Conservation (phyloP, 768 basidiomycete genomes). For the Trametes maxima region DNA sequence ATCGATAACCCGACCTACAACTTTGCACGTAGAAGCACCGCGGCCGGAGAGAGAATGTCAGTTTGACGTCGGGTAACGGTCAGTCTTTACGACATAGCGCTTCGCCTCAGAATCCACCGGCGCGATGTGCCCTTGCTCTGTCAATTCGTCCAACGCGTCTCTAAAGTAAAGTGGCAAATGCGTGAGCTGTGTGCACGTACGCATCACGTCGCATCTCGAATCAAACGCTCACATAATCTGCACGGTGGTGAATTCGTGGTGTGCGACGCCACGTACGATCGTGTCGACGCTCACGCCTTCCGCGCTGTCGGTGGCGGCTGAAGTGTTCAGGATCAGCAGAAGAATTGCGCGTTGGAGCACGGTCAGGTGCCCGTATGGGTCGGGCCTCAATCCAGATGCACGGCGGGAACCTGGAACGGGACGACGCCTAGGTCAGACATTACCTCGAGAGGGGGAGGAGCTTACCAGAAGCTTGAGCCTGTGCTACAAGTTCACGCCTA, state of each 20-base stretch:
- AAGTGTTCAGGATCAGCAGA: conserved; percentile 24
- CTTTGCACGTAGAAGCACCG: not conserved
- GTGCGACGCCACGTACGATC: conserved; percentile 14
- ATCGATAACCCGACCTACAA: no score
- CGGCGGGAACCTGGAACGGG: not conserved
- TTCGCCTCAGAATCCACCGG: conserved; percentile 8
- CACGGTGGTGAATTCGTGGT: not conserved
- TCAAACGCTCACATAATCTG: conserved; percentile 13
- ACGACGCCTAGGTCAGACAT: not conserved
- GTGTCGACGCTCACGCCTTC: conserved; percentile 4
- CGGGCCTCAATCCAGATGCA: conserved; percentile 7
- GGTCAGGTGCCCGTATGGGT: conserved; percentile 28
- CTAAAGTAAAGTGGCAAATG: conserved; percentile 16
- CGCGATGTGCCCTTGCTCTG: conserved; percentile 23
- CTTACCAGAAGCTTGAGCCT: not conserved
- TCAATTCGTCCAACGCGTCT: conserved; percentile 26
- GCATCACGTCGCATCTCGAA: no score
- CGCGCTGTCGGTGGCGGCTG: not conserved
- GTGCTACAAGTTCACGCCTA: no score
- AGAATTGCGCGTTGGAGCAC: conserved; percentile 28
- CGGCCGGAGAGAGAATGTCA: not conserved
- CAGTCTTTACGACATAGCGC: conserved; percentile 15
- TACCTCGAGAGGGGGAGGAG: no score
- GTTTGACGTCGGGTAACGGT: conserved; percentile 6
- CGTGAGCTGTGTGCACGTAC: not conserved